Conservation (phyloP, 192 early-diverging fungal species). For the Coemansia sp. region DNA sequence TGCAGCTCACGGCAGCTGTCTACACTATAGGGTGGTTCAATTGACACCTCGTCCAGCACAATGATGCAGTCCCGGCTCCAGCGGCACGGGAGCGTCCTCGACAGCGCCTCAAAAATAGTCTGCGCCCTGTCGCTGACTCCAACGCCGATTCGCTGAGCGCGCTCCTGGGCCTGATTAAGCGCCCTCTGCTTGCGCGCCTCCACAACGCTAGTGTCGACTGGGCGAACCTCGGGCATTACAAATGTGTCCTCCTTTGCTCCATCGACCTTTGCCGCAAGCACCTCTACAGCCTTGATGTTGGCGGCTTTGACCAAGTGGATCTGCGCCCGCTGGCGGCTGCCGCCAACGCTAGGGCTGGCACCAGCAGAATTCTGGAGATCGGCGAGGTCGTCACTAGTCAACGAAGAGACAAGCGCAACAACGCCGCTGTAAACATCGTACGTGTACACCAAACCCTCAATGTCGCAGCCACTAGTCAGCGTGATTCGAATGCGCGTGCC, state of each 20-base stretch:
- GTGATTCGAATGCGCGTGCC: conserved; percentile 20
- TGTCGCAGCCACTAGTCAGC: conserved; percentile 16
- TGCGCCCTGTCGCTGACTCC: conserved; percentile 75
- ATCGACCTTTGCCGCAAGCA: conserved; percentile 1
- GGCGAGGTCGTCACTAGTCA: not conserved
- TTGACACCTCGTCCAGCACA: conserved; percentile 76
- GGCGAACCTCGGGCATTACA: conserved; percentile 9
- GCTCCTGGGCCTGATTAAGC: conserved; percentile 33
- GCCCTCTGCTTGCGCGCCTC: conserved; percentile 39
- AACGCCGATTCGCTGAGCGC: conserved; percentile 61
- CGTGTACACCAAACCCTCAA: conserved; percentile 37
- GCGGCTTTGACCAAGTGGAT: conserved; percentile 26
- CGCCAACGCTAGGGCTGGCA: conserved; percentile 2
- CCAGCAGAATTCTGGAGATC: conserved; percentile 4
- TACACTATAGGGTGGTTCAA: conserved; percentile 69
- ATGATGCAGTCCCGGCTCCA: conserved; percentile 73
- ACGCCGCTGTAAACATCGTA: conserved; percentile 52
- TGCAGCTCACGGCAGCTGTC: conserved; percentile 60
- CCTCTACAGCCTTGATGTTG: conserved; percentile 27
- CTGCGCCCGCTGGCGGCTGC: conserved; percentile 8
- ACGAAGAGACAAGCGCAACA: conserved; percentile 22
- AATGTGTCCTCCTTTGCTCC: not conserved
- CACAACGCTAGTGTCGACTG: conserved; percentile 8
- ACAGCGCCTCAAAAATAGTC: conserved; percentile 75
- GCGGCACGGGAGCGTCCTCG: conserved; percentile 78